Percentiles rank a stretch among this genome's conserved stretches.
Evolutionary conservation across 2,329 filamentous ascomycete genomes (phyloP).

Genomic region (Diaporthe batatas): DNA sequence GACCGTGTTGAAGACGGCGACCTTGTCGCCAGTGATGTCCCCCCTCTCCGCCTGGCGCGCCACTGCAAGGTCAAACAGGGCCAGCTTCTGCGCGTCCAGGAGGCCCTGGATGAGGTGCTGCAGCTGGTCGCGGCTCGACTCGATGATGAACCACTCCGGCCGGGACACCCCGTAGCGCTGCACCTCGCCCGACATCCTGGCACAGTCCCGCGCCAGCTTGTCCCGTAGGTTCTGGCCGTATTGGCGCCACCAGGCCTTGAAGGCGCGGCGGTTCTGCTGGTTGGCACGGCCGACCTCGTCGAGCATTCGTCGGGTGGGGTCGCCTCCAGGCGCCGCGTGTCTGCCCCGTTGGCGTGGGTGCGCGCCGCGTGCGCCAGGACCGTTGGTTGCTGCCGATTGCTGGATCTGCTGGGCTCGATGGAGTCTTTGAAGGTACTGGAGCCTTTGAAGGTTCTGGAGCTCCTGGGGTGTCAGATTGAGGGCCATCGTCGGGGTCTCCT

Average conservation of each 20-base stretch:
- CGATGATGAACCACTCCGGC: not conserved
- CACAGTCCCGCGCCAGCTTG: not conserved
- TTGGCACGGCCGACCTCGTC: not conserved
- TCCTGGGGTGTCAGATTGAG: not conserved
- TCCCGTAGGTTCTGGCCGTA: not conserved
- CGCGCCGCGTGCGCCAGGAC: too few relatives aligned
- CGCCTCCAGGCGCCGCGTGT: not conserved
- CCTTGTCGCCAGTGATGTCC: not conserved
- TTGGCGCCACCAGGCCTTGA: not conserved
- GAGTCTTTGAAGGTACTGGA: not conserved
- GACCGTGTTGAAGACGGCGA: slow-evolving; percentile 10
- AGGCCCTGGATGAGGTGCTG: not conserved
- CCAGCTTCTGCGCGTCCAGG: not conserved
- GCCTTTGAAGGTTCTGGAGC: not conserved
- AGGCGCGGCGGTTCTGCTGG: not conserved
- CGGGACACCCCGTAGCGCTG: not conserved
- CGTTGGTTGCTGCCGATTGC: not conserved
- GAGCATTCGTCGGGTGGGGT: not conserved
- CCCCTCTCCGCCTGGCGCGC: slow-evolving; percentile 3
- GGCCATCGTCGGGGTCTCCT: not conserved
- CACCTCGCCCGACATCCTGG: not conserved
- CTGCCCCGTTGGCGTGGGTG: not conserved
- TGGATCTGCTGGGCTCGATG: not conserved
- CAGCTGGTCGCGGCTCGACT: slow-evolving; percentile 4
- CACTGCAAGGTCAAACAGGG: slow-evolving; percentile 1